Base-by-base conservation (phyloP, 129 eudicot genomes). In the Ambrosia trifida region DNA sequence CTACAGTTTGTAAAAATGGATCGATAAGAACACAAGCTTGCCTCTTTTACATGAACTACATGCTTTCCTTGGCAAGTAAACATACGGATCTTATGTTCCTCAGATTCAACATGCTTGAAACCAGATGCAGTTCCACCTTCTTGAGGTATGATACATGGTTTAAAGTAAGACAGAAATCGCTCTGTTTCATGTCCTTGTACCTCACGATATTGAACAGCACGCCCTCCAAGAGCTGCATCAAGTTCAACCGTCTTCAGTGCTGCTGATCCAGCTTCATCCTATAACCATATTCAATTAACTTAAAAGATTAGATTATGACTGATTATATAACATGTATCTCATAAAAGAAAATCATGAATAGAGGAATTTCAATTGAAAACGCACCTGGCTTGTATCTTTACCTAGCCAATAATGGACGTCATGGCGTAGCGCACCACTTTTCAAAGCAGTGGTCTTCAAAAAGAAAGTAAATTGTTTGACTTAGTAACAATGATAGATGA, bases 381-480 rank as follows among this genome's bases (percentile, higher is more conserved):
- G 61, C 68, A 95, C 99, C 89, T 95, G 97, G 53, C 94, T 85
- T 45, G 99, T 95, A 78, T 90, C 97, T 87, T 86, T 86, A 58
- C 99, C 99, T 24, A 95, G 86, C 99, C 99, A 95, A 83, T 86
- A 95, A 78, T 95, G 99, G 56, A 95, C 84, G 79, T 90, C 97
- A 51, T 85, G 96, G 24, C 86, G 93, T 50, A 95, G 75, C 35
- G 94, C 91, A 40, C 99, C 94, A 70, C 86, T 90, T 83, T 90
- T 95, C 64, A 80, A 67, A 58, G 99, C 97, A 79, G 87, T 81
- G 38, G 99, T 95, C 99, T 95, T 87, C 69, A 68, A 67, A 58
- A 79, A 81, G 44, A 40, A 66, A 70, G 68, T 38, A 82, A 82
- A 60, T 62, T 62, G 47, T 54, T 45, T 16, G 36, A 64, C 2